These are phyloP conservation scores for Penicillium hordei DNA, from an alignment of 2,329 filamentous ascomycete genomes.

Conservation along the genomic window DNA sequence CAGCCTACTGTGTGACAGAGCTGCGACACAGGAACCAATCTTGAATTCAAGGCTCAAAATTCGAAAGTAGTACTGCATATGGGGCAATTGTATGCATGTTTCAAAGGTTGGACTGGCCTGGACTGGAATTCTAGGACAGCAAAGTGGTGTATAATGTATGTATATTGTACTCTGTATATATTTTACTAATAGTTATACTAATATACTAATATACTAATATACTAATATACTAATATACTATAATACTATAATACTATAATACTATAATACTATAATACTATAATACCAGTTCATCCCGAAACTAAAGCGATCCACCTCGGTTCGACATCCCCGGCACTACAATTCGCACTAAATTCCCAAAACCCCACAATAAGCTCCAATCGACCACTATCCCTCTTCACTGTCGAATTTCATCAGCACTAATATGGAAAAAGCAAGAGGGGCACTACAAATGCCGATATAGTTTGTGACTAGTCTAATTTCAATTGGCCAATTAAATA, in stretches of 20 bases:
- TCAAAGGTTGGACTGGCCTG: neutral
- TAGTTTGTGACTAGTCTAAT: neutral
- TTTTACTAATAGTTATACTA: no score
- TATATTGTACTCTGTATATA: neutral
- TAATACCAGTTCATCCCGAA: neutral
- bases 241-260: neutral
- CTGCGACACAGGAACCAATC: neutral
- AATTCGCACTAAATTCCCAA: neutral
- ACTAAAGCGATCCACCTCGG: neutral
- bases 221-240: no score
- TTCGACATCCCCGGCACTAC: neutral
- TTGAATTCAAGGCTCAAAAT: neutral
- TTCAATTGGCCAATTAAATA: neutral
- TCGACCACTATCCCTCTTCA: neutral
- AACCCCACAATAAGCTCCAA: neutral
- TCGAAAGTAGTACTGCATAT: neutral
- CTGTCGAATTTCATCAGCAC: slow-evolving; percentile 8
- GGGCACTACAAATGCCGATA: neutral
- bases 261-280: neutral
- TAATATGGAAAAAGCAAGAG: neutral
- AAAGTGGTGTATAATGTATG: neutral
- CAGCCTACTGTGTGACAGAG: neutral
- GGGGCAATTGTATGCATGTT: neutral
- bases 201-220: no score
- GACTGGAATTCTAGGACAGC: neutral